Percentiles rank a stretch among this genome's conserved stretches.
These are phyloP conservation scores for Platanthera zijinensis DNA, from an alignment of 106 monocot genomes.

Conservation along the genomic window DNA sequence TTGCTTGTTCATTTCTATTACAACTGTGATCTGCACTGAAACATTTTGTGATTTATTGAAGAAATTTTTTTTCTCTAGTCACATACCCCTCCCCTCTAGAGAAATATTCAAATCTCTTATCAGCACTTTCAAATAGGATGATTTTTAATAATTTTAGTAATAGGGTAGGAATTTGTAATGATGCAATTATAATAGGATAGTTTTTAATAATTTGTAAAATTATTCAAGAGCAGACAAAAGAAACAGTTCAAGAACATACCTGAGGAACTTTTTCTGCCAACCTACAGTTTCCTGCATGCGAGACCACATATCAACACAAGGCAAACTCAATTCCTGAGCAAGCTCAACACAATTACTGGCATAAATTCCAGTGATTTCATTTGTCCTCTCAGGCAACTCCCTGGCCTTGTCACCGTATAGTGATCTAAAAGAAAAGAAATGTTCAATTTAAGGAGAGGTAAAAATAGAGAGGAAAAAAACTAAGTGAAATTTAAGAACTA, in stretches of 20 bases:
- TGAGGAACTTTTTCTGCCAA: constrained; percentile 77
- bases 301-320: constrained; percentile 70
- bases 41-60: no score
- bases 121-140: no score
- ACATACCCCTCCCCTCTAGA: no score
- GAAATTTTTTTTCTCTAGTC: no score
- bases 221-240: background rate
- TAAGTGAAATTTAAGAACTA: background rate
- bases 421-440: constrained; percentile 28
- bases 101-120: no score
- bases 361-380: constrained; percentile 70
- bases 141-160: no score
- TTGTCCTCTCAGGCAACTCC: constrained; percentile 81
- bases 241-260: constrained; percentile 26
- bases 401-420: constrained; percentile 78
- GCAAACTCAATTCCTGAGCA: constrained; percentile 57
- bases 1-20: no score
- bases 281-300: constrained; percentile 67
- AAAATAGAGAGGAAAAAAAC: no score
- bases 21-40: no score
- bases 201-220: no score
- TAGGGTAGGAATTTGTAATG: no score
- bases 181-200: no score
- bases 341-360: constrained; percentile 62
- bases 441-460: background rate